These are phyloP conservation scores for Elsinoe fawcettii DNA, from an alignment of 2,329 filamentous ascomycete species.

Conservation along the genomic window DNA sequence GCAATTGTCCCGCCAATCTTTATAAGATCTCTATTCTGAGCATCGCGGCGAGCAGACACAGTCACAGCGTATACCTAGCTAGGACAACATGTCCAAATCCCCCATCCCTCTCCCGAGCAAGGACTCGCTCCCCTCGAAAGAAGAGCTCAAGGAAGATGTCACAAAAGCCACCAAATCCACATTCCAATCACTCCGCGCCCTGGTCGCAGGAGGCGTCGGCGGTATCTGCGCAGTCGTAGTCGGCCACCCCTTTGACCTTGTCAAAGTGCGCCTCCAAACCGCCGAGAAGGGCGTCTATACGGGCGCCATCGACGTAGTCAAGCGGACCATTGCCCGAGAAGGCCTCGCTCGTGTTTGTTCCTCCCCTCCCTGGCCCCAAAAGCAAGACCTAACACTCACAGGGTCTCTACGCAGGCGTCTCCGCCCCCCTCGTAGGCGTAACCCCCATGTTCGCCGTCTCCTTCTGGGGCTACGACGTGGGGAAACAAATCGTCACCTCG, in stretches of 20 bases:
- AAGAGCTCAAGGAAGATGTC: constrained; percentile 47
- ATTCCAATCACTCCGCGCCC: constrained; percentile 63
- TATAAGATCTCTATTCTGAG: not conserved
- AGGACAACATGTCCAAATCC: constrained; percentile 7
- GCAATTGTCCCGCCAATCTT: not conserved
- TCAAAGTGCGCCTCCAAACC: constrained; percentile 95
- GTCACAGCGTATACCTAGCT: not conserved
- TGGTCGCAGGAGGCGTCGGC: constrained; percentile 84
- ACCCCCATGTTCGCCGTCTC: constrained; percentile 86
- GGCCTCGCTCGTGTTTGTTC: constrained; percentile 53
- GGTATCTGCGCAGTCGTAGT: constrained; percentile 91
- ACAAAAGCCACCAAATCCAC: constrained; percentile 46
- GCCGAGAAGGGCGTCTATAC: constrained; percentile 89
- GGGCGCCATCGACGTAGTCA: constrained; percentile 83
- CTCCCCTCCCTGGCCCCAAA: too few relatives aligned
- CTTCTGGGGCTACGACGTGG: constrained; percentile 86
- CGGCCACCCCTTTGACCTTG: constrained; percentile 90
- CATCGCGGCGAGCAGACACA: constrained; percentile 24
- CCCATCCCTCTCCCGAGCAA: constrained; percentile 8
- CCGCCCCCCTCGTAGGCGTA: constrained; percentile 86
- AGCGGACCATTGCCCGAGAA: constrained; percentile 79
- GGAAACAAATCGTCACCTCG: constrained; percentile 74
- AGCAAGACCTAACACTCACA: constrained; percentile 34
- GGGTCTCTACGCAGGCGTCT: constrained; percentile 94
- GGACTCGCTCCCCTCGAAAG: constrained; percentile 28